Base-by-base conservation (phyloP, 2,329 filamentous ascomycete genomes). In the Drechmeria coniospora region DNA sequence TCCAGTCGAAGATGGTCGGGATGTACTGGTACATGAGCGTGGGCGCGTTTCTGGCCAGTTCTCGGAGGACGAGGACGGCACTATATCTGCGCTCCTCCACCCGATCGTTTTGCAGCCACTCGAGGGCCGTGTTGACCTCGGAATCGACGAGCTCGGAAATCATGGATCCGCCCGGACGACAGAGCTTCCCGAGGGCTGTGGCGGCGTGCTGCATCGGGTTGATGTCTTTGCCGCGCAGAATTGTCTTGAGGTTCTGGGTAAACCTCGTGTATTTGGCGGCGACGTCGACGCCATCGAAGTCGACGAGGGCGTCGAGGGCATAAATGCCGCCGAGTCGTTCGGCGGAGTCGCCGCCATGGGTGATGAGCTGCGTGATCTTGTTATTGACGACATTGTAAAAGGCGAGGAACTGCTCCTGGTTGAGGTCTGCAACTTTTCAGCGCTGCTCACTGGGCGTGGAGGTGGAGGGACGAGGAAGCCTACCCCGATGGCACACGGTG, bases 21-120 rank as follows among this genome's bases (percentile, higher is more conserved):
- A 95, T 86, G 55, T 92, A 95, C 37, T 80, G 75, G 54, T 94
- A 98, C 59, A 98, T 84, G 31, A 98, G 65, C 0, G 90, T 98
- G 4, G 87, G 87, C 3, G 87, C 92, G 49, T 90, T 92, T 42
- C 81, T 75, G 6, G 86, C 84, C 32, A 98, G 66, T 50, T 98
- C 90, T 32, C 86, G 74, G 30, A 98, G 68, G 18, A 93, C 77
- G 15, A 98, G 68, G 6, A 93, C 87, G 12, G 90, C 86, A 32
- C 86, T 87, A 49, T 95, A 94, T 42, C 90, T 73, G 41, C 87
- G 71, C 48, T 87, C 87, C 57, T 98, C 90, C 42, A 92, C 76
- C 39, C 87, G 73, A 49, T 95, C 92, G 26, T 86, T 86, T 49
- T 95, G 87, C 32, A 98, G 70, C 81, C 86, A 95, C 57, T 98